Evolutionary conservation across 2,329 filamentous ascomycete genomes (phyloP), one percentile per base, ranked within the genome.

Genomic region (Ophiostoma ips): DNA sequence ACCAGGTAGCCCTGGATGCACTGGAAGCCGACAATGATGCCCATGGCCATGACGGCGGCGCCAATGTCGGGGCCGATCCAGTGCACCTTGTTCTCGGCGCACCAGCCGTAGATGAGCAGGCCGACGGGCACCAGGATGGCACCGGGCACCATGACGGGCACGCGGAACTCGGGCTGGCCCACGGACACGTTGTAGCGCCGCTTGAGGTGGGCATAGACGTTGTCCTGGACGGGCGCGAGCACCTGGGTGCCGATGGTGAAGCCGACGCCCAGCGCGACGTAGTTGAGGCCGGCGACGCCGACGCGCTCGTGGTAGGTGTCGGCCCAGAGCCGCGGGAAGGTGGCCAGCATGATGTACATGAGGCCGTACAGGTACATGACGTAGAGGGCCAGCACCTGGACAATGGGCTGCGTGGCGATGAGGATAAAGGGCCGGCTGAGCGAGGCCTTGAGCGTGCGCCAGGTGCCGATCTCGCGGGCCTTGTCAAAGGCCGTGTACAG

Each of bases 401-500:
- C 64, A 49, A 78, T 75, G 1, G 70, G 64, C 46, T 77, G 76
- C 5, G 71, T 68, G 48, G 67, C 63, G 4, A 78, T 64, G 55
- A 79, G 65, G 35, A 71, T 65, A 41, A 72, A 67, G 0, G 74
- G 76, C 0, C 76, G 67, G 1, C 67, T 61, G 8, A 77, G 64
- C 58, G 60, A 65, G 45, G 51, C 65, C 50, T 55, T 66, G 60
- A 62, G 67, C n/a, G 21, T 28, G 16, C 21, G 31, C 24, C 24
- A 28, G 5, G 24, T 28, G 2, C 48, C 40, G 7, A 34, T 50
- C 16, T 63, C 60, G 6, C 63, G 62, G 35, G 63, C 63, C 10
- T 36, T 45, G 41, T 81, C 81, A 59, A 75, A 73, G 28, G 80
- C 69, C 3, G 76, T 74, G 47, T 65, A 60, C 58, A 70, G 58